phyloP scores from a whole-genome alignment of 2,329 filamentous ascomycete genomes.

The Trichoderma harzianum region DNA sequence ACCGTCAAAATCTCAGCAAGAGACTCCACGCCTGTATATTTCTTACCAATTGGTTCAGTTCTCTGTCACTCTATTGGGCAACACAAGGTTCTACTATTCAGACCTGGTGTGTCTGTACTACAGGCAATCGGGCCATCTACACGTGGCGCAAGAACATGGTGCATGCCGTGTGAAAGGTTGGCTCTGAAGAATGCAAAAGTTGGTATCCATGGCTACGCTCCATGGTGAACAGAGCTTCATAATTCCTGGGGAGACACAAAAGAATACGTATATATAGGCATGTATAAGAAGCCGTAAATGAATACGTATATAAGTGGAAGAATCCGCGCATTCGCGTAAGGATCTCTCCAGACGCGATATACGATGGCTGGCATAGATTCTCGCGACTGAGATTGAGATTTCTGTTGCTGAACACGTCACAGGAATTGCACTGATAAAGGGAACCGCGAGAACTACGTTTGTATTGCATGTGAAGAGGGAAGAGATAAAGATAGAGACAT shows the following conservation, averaged over 20 bases:
- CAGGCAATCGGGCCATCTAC: slow-evolving; percentile 11
- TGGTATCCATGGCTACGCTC: slow-evolving; percentile 10
- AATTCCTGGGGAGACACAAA: not conserved
- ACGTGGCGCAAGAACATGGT: slow-evolving; percentile 9
- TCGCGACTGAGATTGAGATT: not conserved
- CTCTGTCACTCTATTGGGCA: not conserved
- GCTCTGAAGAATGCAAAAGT: not conserved
- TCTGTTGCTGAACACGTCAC: not conserved
- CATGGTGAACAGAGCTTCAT: not conserved
- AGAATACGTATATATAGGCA: not conserved
- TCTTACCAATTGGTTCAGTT: not conserved
- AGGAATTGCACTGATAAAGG: not conserved
- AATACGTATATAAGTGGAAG: not conserved
- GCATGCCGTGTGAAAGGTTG: not conserved
- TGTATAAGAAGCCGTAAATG: not conserved
- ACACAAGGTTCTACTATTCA: not conserved
- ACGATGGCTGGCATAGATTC: not conserved
- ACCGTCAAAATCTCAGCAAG: not conserved
- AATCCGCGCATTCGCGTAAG: not conserved
- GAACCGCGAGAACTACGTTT: not conserved
- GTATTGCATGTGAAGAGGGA: not conserved
- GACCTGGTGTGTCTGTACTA: not conserved
- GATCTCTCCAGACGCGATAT: not conserved
- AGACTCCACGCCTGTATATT: not conserved
- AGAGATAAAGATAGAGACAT: not conserved